Evolutionary conservation across 257 asterid species (phyloP).

Genomic region (Primulina tabacum): DNA sequence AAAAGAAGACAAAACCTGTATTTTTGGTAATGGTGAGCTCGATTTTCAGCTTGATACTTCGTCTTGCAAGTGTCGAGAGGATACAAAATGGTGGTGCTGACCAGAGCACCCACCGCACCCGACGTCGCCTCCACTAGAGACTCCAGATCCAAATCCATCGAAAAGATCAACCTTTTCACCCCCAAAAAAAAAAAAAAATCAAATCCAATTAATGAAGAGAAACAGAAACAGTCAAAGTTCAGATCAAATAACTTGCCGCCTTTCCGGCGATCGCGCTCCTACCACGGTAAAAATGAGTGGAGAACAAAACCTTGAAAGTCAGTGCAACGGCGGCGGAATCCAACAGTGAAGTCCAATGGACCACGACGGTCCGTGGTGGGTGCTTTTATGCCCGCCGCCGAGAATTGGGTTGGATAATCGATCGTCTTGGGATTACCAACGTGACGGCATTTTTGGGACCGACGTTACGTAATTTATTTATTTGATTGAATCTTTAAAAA

Average conservation of each 20-base stretch:
- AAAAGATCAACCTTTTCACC: constrained; percentile 12
- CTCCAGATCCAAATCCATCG: constrained; percentile 50
- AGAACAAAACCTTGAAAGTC: neutral
- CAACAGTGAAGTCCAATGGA: neutral
- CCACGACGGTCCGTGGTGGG: neutral
- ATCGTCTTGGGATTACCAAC: neutral
- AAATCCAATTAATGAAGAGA: neutral
- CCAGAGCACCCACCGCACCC: constrained; percentile 87
- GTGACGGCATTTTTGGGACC: neutral
- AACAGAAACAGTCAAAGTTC: neutral
- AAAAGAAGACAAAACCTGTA: constrained; percentile 49
- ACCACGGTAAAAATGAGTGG: neutral
- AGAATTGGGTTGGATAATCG: neutral
- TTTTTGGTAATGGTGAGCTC: constrained; percentile 58
- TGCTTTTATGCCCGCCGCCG: neutral
- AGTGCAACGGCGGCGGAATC: neutral
- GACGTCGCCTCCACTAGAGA: constrained; percentile 83
- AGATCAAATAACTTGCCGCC: neutral
- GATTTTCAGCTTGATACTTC: constrained; percentile 92
- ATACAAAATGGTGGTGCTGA: constrained; percentile 82
- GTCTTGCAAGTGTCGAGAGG: constrained; percentile 93
- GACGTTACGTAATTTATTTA: neutral
- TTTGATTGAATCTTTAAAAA: too few relatives aligned
- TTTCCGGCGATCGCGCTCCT: neutral
- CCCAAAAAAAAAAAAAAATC: neutral